Evolutionary conservation across 2,329 filamentous ascomycete species (phyloP), one percentile per base, ranked within the genome.

Genomic region (Microdochium bolleyi): DNA sequence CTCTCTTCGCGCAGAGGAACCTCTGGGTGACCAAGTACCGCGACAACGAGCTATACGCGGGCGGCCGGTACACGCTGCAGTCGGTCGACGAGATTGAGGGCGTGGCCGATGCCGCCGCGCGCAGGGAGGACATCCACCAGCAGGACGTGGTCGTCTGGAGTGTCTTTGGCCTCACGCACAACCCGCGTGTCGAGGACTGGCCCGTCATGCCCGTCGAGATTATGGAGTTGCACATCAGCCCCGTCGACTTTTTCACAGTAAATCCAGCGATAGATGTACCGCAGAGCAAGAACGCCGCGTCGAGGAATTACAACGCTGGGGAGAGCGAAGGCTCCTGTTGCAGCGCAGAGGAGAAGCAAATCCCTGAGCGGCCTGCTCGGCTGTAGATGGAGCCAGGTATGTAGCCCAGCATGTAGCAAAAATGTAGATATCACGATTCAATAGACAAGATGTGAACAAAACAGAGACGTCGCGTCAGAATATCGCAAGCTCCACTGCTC

Each of bases 201-300:
- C 79, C 79, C 0, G 77, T 82, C 46, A 83, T 83, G 79, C 80
- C 80, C 0, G 75, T 78, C 49, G 82, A 85, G 59, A 73, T 69
- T 22, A 60, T 76, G 14, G 72, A 71, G 55, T 69, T 77, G 2
- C 58, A 65, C 7, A 65, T 77, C 2, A 74, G 73, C 44, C 74
- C 74, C 0, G 71, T 72, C 0, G 75, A 77, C 51, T 77, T 77
- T 58, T 77, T 77, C 54, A 68, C 70, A 0, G 70, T 68, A 41
- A 77, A 77, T 51, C 74, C 74, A 1, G 71, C 73, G 0, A 56
- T 76, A 2, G 74, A 77, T 57, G 72, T 77, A 0, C 73, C 74
- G 0, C 73, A 68, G 5, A 67, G 63, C 48, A 64, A 53, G 27
- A 61, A 63, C 41, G 37, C 55, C 2, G 59, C 58, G 4, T 63